Conservation (phyloP, 345 rosid genomes). For the Hibiscus tridactylites region DNA sequence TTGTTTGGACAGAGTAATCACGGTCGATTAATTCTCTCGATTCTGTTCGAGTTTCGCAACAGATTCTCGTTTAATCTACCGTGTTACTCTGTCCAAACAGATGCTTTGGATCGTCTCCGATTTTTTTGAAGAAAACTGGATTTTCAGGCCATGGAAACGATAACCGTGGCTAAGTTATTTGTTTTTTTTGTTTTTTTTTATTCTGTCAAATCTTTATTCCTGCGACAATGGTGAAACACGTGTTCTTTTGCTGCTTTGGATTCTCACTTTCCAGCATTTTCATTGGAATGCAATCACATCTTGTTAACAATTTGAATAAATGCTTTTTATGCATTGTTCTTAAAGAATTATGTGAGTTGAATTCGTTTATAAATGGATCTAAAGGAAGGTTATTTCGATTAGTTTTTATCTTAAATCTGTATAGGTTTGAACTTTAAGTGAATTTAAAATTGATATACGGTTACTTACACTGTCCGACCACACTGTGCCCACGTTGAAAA, state of each 20-base stretch:
- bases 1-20: constrained; percentile 27
- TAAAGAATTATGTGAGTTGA: too few relatives aligned
- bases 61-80: not conserved
- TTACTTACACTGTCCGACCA: too few relatives aligned
- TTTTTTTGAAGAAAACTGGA: not conserved
- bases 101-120: constrained; percentile 2
- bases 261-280: too few relatives aligned
- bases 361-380: too few relatives aligned
- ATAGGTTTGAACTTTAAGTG: too few relatives aligned
- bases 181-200: not conserved
- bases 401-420: too few relatives aligned
- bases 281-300: too few relatives aligned
- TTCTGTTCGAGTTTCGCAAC: not conserved
- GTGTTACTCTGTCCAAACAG: constrained; percentile 9
- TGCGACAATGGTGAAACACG: not conserved
- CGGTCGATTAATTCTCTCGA: constrained; percentile 9
- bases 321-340: too few relatives aligned
- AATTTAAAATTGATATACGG: too few relatives aligned
- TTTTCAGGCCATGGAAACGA: not conserved
- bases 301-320: too few relatives aligned
- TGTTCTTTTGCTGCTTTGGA: not conserved
- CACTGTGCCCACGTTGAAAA: too few relatives aligned
- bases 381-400: too few relatives aligned
- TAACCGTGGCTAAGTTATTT: not conserved
- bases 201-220: not conserved